These are phyloP conservation scores for Pythium periplocum DNA, from an alignment of 352 stramenopile genomes.

Conservation along the genomic window DNA sequence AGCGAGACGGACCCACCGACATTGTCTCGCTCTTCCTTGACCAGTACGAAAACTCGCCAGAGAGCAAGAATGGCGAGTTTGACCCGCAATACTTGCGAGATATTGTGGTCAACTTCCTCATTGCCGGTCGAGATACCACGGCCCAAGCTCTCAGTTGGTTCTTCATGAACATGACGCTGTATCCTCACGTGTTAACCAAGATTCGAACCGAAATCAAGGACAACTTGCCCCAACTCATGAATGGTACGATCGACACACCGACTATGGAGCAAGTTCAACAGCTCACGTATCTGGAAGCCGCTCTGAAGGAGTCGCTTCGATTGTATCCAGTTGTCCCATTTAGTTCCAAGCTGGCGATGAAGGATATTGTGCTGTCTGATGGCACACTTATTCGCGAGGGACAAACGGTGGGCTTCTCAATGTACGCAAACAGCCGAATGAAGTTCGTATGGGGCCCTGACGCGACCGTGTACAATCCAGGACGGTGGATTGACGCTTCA, in stretches of 20 bases:
- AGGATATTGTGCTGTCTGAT: constrained; percentile 54
- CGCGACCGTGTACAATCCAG: constrained; percentile 48
- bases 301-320: constrained; percentile 49
- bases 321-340: constrained; percentile 46
- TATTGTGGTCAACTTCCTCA: constrained; percentile 74
- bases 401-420: constrained; percentile 27
- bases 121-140: constrained; percentile 76
- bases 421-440: constrained; percentile 55
- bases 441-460: constrained; percentile 57
- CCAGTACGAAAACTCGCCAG: background rate
- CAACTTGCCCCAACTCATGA: constrained; percentile 22
- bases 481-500: constrained; percentile 53
- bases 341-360: constrained; percentile 22
- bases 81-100: constrained; percentile 41
- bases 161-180: constrained; percentile 42
- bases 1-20: background rate
- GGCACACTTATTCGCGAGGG: constrained; percentile 45
- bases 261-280: constrained; percentile 23
- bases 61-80: constrained; percentile 5
- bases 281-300: constrained; percentile 42
- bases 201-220: constrained; percentile 38
- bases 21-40: constrained; percentile 25
- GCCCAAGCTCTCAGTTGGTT: constrained; percentile 71
- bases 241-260: background rate
- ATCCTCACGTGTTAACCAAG: constrained; percentile 45